Percentiles rank a stretch among this genome's conserved stretches.
Evolutionary conservation across 192 early-diverging fungal genomes (phyloP).

Genomic region (Mortierella claussenii): DNA sequence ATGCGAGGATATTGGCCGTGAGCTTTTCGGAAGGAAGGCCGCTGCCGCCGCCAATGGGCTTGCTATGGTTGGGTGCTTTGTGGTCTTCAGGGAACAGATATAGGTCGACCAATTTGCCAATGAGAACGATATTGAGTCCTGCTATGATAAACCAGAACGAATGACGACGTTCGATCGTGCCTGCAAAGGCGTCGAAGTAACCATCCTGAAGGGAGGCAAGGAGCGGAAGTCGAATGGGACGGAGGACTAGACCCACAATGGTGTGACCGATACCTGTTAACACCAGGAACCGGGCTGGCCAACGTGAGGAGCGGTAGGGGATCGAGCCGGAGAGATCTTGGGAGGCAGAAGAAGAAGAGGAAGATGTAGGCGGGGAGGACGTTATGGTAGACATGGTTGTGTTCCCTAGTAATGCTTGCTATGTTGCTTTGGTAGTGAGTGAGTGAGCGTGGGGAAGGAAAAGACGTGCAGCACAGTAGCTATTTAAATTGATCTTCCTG

Average conservation of each 20-base stretch:
- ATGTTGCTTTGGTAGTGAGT: too few relatives aligned
- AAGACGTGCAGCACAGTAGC: too few relatives aligned
- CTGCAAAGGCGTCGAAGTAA: conserved; percentile 14
- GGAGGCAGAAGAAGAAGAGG: too few relatives aligned
- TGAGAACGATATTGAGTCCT: conserved; percentile 7
- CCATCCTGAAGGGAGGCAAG: conserved; percentile 15
- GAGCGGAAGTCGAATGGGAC: background rate
- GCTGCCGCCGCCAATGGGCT: too few relatives aligned
- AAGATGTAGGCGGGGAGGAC: too few relatives aligned
- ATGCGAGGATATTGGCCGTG: background rate
- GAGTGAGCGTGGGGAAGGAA: too few relatives aligned
- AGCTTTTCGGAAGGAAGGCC: background rate
- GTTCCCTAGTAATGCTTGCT: too few relatives aligned
- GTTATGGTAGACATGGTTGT: too few relatives aligned
- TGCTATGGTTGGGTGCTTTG: too few relatives aligned
- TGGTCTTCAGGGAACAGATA: conserved; percentile 7
- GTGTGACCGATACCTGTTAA: conserved; percentile 9
- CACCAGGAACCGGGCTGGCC: conserved; percentile 30
- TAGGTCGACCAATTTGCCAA: conserved; percentile 19
- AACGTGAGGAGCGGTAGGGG: conserved; percentile 31
- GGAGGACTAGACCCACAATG: background rate
- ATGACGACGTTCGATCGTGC: background rate
- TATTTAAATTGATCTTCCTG: too few relatives aligned
- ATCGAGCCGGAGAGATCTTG: too few relatives aligned
- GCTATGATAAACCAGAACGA: conserved; percentile 28